A percentile compares a stretch with the other conserved stretches of the same genome.
Evolutionary conservation across 2,329 filamentous ascomycete species (phyloP).

Genomic region (Pseudocercospora fijiensis): DNA sequence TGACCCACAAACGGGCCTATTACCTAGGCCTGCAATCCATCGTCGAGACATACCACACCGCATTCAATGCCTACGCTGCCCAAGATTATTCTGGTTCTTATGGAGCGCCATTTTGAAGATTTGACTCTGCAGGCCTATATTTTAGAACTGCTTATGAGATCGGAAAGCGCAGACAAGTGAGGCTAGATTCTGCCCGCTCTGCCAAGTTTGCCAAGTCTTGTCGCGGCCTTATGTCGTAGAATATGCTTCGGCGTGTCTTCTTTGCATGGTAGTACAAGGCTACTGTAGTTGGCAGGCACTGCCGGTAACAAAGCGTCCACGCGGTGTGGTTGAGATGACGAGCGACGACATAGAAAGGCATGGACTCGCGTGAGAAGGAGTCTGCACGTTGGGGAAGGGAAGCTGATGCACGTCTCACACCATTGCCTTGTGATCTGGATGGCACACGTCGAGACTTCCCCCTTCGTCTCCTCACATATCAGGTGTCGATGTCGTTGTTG

Average conservation of each 20-base stretch:
- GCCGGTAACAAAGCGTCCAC: neutral
- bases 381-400: too few relatives aligned
- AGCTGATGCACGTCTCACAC: too few relatives aligned
- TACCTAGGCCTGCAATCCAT: neutral
- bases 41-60: neutral
- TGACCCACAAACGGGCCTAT: slow-evolving; percentile 6
- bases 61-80: neutral
- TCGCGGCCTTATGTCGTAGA: neutral
- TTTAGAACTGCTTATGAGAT: neutral
- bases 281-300: neutral
- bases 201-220: neutral
- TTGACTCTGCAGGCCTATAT: neutral
- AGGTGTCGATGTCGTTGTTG: too few relatives aligned
- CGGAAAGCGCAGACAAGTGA: neutral
- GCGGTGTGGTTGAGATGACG: neutral
- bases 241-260: slow-evolving; percentile 5
- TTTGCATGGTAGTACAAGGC: neutral
- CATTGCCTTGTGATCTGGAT: too few relatives aligned
- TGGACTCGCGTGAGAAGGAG: too few relatives aligned
- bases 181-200: neutral
- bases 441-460: too few relatives aligned
- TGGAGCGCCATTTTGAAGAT: neutral
- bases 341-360: too few relatives aligned
- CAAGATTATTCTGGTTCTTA: neutral
- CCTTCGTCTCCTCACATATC: too few relatives aligned